Evolutionary conservation across 176 grass and related monocot species (phyloP).

Genomic region (Coix lacrymajobi): DNA sequence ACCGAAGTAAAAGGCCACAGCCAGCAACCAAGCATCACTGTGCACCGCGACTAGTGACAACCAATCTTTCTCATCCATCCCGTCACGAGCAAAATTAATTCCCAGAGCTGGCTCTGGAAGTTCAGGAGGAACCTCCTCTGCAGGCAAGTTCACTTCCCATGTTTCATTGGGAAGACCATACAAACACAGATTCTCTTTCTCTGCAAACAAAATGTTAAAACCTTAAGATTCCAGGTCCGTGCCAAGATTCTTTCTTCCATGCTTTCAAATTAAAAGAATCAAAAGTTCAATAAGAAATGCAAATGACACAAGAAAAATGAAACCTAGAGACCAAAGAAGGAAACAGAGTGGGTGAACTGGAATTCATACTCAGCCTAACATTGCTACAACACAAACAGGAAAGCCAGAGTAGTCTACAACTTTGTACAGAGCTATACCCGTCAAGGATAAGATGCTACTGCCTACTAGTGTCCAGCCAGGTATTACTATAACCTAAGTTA

Average conservation of each 20-base stretch:
- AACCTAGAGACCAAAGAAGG: background rate
- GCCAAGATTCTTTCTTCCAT: background rate
- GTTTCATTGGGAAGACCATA: slow-evolving; percentile 97
- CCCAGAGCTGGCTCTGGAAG: slow-evolving; percentile 91
- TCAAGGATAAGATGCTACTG: background rate
- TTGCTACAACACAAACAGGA: background rate
- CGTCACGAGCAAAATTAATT: slow-evolving; percentile 96
- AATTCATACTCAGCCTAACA: background rate
- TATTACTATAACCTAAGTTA: background rate
- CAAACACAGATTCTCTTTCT: slow-evolving; percentile 93
- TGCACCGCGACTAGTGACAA: slow-evolving; percentile 84
- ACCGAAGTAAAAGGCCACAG: slow-evolving; percentile 89
- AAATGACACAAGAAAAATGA: background rate
- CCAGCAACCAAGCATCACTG: slow-evolving; percentile 81
- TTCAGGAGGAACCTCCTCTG: slow-evolving; percentile 95
- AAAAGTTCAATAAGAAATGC: background rate
- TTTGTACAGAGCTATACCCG: background rate
- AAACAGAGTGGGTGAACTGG: background rate
- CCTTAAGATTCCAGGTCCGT: background rate
- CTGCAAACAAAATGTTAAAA: slow-evolving; percentile 40
- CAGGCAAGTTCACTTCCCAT: slow-evolving; percentile 93
- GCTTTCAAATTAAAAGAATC: slow-evolving; percentile 7
- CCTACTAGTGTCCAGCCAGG: background rate
- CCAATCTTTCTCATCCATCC: slow-evolving; percentile 97
- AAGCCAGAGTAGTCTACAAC: background rate